Evolutionary conservation across 73 alveolate genomes (phyloP), one percentile per base, ranked within the genome.

Genomic region (Breviolum minutum): DNA sequence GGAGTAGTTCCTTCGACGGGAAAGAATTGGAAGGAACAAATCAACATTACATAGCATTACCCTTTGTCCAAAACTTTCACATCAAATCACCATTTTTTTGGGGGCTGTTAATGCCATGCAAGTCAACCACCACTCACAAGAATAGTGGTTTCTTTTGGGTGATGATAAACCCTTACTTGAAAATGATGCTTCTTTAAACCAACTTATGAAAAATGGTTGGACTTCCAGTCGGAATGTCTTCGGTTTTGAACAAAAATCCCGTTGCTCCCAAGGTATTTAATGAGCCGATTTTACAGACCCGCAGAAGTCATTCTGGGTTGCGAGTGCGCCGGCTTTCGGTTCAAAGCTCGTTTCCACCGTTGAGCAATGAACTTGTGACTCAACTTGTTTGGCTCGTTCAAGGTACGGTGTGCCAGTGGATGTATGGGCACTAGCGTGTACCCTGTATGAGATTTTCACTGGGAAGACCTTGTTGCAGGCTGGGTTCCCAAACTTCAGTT

Each of bases 401-500:
- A 88, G 95, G 95, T 90, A 90, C 63, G 97, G 97, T 0, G 71
- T 90, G 30, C 71, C 97, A 16, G 97, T 90, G 87, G 97, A 90
- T 90, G 97, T 90, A 16, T 90, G 97, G 97, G 97, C 97, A 8
- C 88, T 90, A 6, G 97, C 97, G 10, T 90, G 97, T 87, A 90
- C 97, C 40, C 97, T 90, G 64, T 90, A 71, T 63, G 97, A 90
- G 97, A 90, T 90, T 81, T 90, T 90, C 88, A 90, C 97, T 29
- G 97, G 97, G 64, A 90, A 90, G 97, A 90, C 97, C 63, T 54
- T 90, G 63, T 60, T 90, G 77, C 97, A 90, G 97, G 97, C 87
- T 17, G 8, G n/a, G 83, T 22, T 22, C 77, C 17, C 17, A 14
- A 68, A 40, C 54, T 40, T 40, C 54, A 40, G 54, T 40, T 40